Percentiles rank a stretch among this genome's conserved stretches.
Evolutionary conservation across 2,329 filamentous ascomycete genomes (phyloP).

Genomic region (Blumeria hordei): DNA sequence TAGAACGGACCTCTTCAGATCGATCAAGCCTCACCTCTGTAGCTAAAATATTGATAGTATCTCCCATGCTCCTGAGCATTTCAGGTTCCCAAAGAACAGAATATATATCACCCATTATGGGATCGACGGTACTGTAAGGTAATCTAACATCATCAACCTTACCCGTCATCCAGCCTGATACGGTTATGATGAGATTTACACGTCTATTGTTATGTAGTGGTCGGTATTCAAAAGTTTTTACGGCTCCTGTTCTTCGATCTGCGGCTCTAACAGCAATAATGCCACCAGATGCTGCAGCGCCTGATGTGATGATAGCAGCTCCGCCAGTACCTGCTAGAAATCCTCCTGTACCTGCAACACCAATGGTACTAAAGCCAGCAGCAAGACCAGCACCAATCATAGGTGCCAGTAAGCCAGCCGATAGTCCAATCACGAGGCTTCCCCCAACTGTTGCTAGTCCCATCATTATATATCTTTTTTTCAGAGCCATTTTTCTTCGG

Average conservation of each 20-base stretch:
- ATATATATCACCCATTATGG: constrained; percentile 95
- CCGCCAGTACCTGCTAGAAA: constrained; percentile 85
- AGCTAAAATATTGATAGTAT: constrained; percentile 92
- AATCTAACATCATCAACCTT: constrained; percentile 91
- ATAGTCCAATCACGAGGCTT: constrained; percentile 82
- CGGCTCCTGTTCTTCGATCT: constrained; percentile 67
- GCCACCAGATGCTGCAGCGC: constrained; percentile 64
- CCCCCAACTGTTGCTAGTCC: constrained; percentile 89
- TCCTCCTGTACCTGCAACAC: constrained; percentile 64
- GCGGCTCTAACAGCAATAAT: constrained; percentile 71
- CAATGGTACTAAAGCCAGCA: constrained; percentile 85
- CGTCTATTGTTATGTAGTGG: constrained; percentile 95
- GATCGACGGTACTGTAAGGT: constrained; percentile 88
- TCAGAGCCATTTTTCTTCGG: constrained; percentile 58
- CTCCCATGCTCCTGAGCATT: constrained; percentile 93
- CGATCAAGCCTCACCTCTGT: constrained; percentile 45
- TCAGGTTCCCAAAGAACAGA: constrained; percentile 95
- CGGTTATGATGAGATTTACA: constrained; percentile 82
- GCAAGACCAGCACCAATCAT: constrained; percentile 86
- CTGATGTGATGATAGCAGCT: constrained; percentile 79
- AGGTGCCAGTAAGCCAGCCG: constrained; percentile 73
- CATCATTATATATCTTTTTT: constrained; percentile 79
- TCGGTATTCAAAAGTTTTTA: constrained; percentile 90
- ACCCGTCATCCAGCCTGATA: constrained; percentile 96
- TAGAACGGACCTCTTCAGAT: constrained; percentile 6